Base-by-base conservation (phyloP, 306 rosid genomes). In the Carpinus viminea region DNA sequence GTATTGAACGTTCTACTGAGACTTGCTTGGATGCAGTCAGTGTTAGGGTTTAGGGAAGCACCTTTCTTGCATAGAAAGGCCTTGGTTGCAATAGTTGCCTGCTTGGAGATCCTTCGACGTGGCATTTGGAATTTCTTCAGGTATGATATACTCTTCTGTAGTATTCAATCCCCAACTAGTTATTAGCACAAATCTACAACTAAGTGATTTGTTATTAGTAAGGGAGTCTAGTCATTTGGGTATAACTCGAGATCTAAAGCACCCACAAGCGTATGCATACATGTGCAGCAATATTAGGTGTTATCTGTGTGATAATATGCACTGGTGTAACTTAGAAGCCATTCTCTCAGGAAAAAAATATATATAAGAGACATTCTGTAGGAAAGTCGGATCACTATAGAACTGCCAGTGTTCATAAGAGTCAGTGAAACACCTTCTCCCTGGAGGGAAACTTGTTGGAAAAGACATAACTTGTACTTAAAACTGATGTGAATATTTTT, bases 41-140 rank as follows among this genome's bases (percentile, higher is more conserved):
- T 91, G 53, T 72, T 90, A 60, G 92, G 90, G 52, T 60, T 86
- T 59, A 81, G 24, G 34, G 87, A 84, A 76, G 84, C 86, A 12
- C 86, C 97, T 17, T 91, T 82, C 77, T 66, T 93, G 53, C 97
- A 90, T 34, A 85, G 75, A 78, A 88, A 79, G 69, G 94, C 93
- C 72, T 80, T 89, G 26, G 62, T 80, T 78, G 89, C 96, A 51
- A 26, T 91, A 18, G 88, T 93, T 20, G 88, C 94, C 34, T 86
- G 87, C 77, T 85, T 93, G 84, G 98, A 93, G 78, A 93, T 91
- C 68, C 76, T 91, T 77, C 94, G 94, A 2, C 97, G 94, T 0
- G 97, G 98, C 82, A 89, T 93, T 73, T 91, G 98, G 97, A 93
- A 93, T 75, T 91, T 93, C 82, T 89, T 91, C 85, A 86, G 98